phyloP scores from a whole-genome alignment of 2,329 filamentous ascomycete species.

The Talaromyces atroroseus region DNA sequence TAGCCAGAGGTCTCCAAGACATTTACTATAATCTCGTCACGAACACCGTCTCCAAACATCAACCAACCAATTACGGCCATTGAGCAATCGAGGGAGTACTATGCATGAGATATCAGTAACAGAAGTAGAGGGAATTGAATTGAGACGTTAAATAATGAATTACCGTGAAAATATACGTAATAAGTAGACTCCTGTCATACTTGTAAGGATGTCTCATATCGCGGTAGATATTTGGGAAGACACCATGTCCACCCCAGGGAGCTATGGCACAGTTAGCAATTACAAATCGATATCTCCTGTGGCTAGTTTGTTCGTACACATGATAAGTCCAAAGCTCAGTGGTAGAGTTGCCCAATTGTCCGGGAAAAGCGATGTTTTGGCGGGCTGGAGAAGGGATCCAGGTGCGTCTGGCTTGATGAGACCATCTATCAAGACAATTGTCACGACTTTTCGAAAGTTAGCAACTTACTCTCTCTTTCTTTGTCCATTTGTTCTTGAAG shows the following conservation, averaged over 20 bases:
- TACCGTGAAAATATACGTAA: slow-evolving; percentile 81
- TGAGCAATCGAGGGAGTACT: slow-evolving; percentile 73
- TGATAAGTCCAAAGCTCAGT: slow-evolving; percentile 81
- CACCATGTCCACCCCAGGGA: slow-evolving; percentile 64
- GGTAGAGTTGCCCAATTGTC: slow-evolving; percentile 82
- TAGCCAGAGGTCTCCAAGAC: slow-evolving; percentile 72
- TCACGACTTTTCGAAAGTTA: slow-evolving; percentile 59
- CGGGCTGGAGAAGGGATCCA: slow-evolving; percentile 77
- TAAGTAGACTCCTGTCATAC: slow-evolving; percentile 66
- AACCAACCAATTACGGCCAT: slow-evolving; percentile 80
- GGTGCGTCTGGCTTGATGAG: slow-evolving; percentile 71
- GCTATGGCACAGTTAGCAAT: slow-evolving; percentile 28
- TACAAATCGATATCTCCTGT: slow-evolving; percentile 4
- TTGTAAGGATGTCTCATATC: slow-evolving; percentile 79
- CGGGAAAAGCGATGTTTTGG: slow-evolving; percentile 74
- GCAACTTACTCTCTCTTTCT: slow-evolving; percentile 6
- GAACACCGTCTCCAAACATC: slow-evolving; percentile 91
- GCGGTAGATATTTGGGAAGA: slow-evolving; percentile 80
- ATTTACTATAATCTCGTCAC: slow-evolving; percentile 86
- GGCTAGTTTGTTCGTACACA: slow-evolving; percentile 49
- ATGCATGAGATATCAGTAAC: slow-evolving; percentile 13
- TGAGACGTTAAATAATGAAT: not conserved
- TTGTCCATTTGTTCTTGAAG: not conserved
- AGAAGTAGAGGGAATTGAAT: not conserved
- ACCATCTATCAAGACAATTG: slow-evolving; percentile 79